Evolutionary conservation across 257 asterid genomes (phyloP), one percentile per base, ranked within the genome.

Genomic region (Asclepias syriaca): DNA sequence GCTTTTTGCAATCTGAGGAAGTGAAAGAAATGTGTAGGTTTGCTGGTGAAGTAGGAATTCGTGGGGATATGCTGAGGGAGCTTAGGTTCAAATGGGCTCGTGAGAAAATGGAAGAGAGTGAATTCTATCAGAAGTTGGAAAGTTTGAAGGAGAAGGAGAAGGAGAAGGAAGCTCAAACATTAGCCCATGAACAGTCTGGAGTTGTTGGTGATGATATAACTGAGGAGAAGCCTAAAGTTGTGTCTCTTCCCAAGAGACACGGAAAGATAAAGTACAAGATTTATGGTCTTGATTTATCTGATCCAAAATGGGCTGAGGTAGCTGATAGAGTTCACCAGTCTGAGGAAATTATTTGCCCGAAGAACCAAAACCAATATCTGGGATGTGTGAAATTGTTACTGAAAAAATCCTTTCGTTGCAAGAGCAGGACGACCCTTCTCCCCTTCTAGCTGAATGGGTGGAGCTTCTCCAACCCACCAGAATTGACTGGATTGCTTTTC

Each of bases 51-150:
- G 82, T 90, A 8, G 99, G 99, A 74, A 85, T 95, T 71, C 91
- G 92, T 0, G 99, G 98, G 49, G 97, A 95, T 72, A 83, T 92
- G 96, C 83, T 95, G 50, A 83, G 99, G 77, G 99, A 95, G 83
- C 85, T 91, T 13, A 84, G 99, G 76, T 95, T 91, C 78, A 95
- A 92, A 81, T 95, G 98, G 99, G 98, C 97, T 8, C 87, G 95
- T 1, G 89, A 94, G 70, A 86, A 90, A 66, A 91, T 94, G 98
- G 98, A 90, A 77, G 92, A 91, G 74, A 86, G 86, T 75, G 96
- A 91, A 78, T 91, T 82, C 66, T 86, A 86, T 69, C 78, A 81
- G 78, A 78, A 75, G 6, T 75, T 90, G 79, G 96, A 90, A 72
- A 56, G 71, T 21, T 73, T 88, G 37, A 50, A 71, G 67, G 68